A percentile compares a stretch with the other conserved stretches of the same genome.
These are phyloP conservation scores for Haplosporangium gracile DNA, from an alignment of 192 early-diverging fungal species.

Conservation along the genomic window DNA sequence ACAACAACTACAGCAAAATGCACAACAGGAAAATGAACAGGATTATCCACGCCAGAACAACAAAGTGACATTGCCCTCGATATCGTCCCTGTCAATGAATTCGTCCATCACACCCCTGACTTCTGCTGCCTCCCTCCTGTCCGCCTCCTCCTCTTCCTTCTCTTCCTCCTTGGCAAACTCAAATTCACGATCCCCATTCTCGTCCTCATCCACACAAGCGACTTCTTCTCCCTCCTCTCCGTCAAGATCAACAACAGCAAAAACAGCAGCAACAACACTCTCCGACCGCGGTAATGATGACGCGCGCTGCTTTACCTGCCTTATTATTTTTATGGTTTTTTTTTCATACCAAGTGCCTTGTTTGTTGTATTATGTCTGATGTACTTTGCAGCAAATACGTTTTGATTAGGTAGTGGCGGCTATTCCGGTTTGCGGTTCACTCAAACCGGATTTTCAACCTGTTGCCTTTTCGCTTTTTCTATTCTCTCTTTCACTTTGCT, in stretches of 20 bases:
- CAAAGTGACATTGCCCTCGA: conserved; percentile 31
- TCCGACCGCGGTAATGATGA: conserved; percentile 4
- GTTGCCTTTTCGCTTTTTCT: neutral
- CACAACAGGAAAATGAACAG: neutral
- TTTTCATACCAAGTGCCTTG: neutral
- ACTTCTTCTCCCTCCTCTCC: neutral
- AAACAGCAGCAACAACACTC: neutral
- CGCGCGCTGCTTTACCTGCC: neutral
- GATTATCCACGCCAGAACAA: neutral
- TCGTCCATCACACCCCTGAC: conserved; percentile 23
- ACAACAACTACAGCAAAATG: neutral
- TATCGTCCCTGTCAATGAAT: conserved; percentile 15
- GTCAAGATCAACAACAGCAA: neutral
- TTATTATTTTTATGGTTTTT: neutral
- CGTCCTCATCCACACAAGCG: neutral
- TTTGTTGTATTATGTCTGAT: neutral
- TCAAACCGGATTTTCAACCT: neutral
- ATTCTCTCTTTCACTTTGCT: too few relatives aligned
- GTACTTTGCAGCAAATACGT: neutral
- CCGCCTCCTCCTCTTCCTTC: too few relatives aligned
- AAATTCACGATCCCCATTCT: neutral
- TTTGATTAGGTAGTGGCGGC: neutral
- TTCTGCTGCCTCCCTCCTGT: neutral
- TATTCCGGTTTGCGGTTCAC: neutral
- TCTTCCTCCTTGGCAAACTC: neutral